Evolutionary conservation across 768 basidiomycete genomes (phyloP).

Genomic region (Panaeolus papilionaceus): DNA sequence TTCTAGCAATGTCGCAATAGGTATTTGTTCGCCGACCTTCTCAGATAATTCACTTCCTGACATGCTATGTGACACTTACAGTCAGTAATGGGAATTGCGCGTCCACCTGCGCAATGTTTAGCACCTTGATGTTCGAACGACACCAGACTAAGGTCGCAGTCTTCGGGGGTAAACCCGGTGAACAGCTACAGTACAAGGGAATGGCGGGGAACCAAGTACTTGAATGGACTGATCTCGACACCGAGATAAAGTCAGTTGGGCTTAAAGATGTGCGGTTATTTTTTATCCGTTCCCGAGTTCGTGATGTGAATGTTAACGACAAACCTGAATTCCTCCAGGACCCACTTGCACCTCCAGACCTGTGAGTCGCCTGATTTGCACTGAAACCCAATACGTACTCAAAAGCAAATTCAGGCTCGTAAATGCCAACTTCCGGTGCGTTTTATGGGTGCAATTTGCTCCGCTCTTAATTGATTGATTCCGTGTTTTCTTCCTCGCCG

Average conservation of each 20-base stretch:
- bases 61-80: conserved; percentile 17
- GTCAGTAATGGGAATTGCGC: conserved; percentile 57
- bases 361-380: conserved; percentile 37
- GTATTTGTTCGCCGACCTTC: conserved; percentile 27
- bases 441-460: neutral
- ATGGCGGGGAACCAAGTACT: conserved; percentile 71
- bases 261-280: conserved; percentile 47
- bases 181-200: conserved; percentile 57
- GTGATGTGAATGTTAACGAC: neutral
- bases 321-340: conserved; percentile 34
- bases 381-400: neutral
- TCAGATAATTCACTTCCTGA: neutral
- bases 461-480: neutral
- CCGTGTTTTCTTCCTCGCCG: too few relatives aligned
- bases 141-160: conserved; percentile 58
- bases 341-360: conserved; percentile 47
- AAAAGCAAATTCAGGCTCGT: conserved; percentile 39
- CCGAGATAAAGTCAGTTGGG: conserved; percentile 64
- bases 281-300: conserved; percentile 2
- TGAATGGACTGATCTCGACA: conserved; percentile 65
- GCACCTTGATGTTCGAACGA: conserved; percentile 63
- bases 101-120: conserved; percentile 70
- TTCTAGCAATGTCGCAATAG: conserved; percentile 51
- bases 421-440: conserved; percentile 49
- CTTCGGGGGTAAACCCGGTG: conserved; percentile 62